These are phyloP conservation scores for Asterionellopsis glacialis DNA, from an alignment of 108 stramenopile genomes.

Conservation along the genomic window DNA sequence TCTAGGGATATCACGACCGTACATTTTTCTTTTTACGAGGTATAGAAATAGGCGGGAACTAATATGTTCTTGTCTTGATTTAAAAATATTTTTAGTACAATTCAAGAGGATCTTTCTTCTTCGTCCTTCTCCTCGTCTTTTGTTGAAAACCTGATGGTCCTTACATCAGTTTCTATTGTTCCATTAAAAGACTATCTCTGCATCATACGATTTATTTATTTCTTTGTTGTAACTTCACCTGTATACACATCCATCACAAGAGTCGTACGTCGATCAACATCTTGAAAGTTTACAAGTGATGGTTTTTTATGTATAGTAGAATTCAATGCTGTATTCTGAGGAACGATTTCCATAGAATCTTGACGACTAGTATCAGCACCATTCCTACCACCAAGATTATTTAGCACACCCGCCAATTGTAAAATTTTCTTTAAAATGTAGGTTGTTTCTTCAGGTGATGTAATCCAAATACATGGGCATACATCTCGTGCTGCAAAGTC, in stretches of 20 bases:
- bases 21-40: no score
- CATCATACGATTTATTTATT: no score
- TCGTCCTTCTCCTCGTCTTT: no score
- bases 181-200: no score
- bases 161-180: no score
- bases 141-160: no score
- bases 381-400: constrained; percentile 6
- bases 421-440: constrained; percentile 85
- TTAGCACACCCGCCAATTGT: constrained; percentile 57
- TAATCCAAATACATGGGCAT: constrained; percentile 92
- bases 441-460: constrained; percentile 85
- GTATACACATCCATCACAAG: constrained; percentile 88
- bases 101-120: no score
- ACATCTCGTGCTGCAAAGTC: constrained; percentile 83
- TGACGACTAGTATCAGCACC: constrained; percentile 2
- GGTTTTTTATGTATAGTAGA: not conserved
- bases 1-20: no score
- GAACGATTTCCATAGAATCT: not conserved
- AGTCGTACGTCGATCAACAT: constrained; percentile 58
- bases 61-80: no score
- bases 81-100: no score
- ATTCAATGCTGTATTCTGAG: constrained; percentile 4
- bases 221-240: constrained; percentile 41
- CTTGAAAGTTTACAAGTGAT: constrained; percentile 52
- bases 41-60: no score